Evolutionary conservation across 2,329 filamentous ascomycete species (phyloP).

Genomic region (Cercospora sp.): DNA sequence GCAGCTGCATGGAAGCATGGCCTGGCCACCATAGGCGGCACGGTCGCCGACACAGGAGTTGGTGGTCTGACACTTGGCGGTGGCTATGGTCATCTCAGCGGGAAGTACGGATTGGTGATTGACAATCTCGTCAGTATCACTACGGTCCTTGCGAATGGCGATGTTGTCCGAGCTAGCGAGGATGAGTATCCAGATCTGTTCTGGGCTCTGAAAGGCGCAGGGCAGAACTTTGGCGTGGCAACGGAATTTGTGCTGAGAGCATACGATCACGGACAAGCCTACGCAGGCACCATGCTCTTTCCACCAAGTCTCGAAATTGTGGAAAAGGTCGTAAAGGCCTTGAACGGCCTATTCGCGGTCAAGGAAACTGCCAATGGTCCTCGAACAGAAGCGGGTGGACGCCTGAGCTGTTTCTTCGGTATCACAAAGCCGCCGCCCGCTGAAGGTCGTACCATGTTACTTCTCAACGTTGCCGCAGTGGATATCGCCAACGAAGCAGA

Average conservation of each 20-base stretch:
- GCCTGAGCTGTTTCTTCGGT: constrained; percentile 24
- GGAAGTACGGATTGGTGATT: constrained; percentile 56
- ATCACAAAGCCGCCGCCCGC: constrained; percentile 31
- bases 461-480: constrained; percentile 25
- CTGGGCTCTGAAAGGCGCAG: constrained; percentile 50
- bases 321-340: constrained; percentile 22
- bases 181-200: constrained; percentile 52
- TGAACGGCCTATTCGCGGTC: constrained; percentile 31
- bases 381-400: constrained; percentile 25
- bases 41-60: constrained; percentile 63
- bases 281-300: constrained; percentile 40
- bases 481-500: constrained; percentile 25
- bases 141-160: constrained; percentile 47
- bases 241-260: constrained; percentile 48
- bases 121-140: constrained; percentile 50
- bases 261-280: constrained; percentile 39
- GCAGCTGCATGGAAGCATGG: constrained; percentile 51
- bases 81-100: constrained; percentile 49
- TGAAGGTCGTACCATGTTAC: constrained; percentile 29
- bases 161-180: constrained; percentile 43
- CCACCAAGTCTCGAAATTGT: constrained; percentile 35
- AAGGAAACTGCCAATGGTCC: constrained; percentile 19
- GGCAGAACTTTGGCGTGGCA: constrained; percentile 50
- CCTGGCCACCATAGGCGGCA: constrained; percentile 62
- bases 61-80: constrained; percentile 57